These are phyloP conservation scores for Puccinia novopanici DNA, from an alignment of 1,284 basidiomycete genomes.

Conservation along the genomic window DNA sequence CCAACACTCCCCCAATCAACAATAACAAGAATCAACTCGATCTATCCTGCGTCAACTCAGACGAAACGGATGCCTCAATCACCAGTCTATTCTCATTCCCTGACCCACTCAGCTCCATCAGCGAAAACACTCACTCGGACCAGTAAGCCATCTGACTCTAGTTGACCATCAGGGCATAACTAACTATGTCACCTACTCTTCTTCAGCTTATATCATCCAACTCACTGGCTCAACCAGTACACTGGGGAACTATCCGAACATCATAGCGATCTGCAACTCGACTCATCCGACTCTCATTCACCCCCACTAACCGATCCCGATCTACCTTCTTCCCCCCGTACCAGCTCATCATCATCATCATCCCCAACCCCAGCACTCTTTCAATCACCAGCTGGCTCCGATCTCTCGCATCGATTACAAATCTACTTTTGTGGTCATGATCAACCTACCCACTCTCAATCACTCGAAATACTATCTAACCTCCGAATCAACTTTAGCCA, in stretches of 20 bases:
- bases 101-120: conserved; percentile 26
- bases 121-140: neutral
- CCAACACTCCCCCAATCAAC: neutral
- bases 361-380: neutral
- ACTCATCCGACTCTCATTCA: neutral
- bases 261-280: neutral
- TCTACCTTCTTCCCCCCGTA: neutral
- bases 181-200: too few relatives aligned
- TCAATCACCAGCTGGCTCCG: neutral
- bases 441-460: conserved; percentile 14
- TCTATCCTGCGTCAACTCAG: conserved; percentile 21
- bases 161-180: too few relatives aligned
- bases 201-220: neutral
- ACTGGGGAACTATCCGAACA: conserved; percentile 1
- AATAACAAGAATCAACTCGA: neutral
- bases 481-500: conserved; percentile 25
- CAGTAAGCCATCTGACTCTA: conserved; percentile 17
- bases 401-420: conserved; percentile 18
- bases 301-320: neutral
- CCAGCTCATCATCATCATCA: neutral
- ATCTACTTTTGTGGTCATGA: conserved; percentile 23
- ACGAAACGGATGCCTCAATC: neutral
- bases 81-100: conserved; percentile 30
- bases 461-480: conserved; percentile 8
- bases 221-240: neutral